These are phyloP conservation scores for Hondaea fermentalgiana DNA, from an alignment of 108 stramenopile species.

Conservation along the genomic window DNA sequence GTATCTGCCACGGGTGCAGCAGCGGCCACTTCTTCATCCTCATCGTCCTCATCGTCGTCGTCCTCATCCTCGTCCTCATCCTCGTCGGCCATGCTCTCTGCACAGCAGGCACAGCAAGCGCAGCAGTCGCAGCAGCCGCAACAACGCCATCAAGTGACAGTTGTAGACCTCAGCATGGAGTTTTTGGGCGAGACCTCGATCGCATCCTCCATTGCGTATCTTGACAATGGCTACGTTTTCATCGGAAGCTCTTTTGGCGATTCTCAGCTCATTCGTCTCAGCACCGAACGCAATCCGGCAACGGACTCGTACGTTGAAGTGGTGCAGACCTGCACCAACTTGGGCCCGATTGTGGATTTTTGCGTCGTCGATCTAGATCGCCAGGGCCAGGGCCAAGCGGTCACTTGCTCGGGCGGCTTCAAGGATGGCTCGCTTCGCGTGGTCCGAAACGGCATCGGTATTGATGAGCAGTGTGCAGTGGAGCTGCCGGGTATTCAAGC, in stretches of 20 bases:
- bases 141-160: background rate
- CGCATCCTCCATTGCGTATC: slow-evolving; percentile 61
- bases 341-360: slow-evolving; percentile 95
- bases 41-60: background rate
- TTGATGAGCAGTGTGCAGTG: slow-evolving; percentile 70
- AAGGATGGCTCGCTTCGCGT: slow-evolving; percentile 77
- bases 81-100: no score
- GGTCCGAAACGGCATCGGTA: slow-evolving; percentile 90
- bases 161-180: slow-evolving; percentile 53
- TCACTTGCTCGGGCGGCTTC: slow-evolving; percentile 78
- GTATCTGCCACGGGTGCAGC: slow-evolving; percentile 38
- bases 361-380: slow-evolving; percentile 68
- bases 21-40: background rate
- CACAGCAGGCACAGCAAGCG: no score
- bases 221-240: slow-evolving; percentile 79
- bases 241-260: slow-evolving; percentile 78
- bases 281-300: slow-evolving; percentile 45
- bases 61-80: background rate
- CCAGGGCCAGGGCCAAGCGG: slow-evolving; percentile 69
- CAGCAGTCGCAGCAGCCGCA: background rate
- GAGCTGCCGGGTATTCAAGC: slow-evolving; percentile 85
- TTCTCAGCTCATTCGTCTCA: slow-evolving; percentile 74
- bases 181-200: slow-evolving; percentile 61
- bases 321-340: slow-evolving; percentile 78
- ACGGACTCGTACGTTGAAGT: slow-evolving; percentile 59